Evolutionary conservation across 805 yeast genomes (phyloP).

Genomic region (Lachancea kluyveri): DNA sequence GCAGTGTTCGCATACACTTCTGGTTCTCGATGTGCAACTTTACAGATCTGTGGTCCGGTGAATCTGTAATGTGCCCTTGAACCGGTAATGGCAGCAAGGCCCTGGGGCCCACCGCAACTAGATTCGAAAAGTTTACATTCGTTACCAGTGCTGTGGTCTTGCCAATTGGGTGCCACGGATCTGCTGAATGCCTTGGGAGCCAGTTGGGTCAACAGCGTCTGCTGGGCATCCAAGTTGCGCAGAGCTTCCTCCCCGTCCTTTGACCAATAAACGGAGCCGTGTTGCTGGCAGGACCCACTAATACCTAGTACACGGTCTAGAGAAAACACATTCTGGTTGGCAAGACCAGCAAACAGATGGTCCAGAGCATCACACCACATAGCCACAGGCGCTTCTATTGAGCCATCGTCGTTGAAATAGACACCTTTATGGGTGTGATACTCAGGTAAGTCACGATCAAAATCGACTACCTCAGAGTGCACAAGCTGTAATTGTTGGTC

Average conservation of each 20-base stretch:
- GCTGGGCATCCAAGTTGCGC: conserved; percentile 28
- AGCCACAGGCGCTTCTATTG: conserved; percentile 72
- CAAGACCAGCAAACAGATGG: conserved; percentile 42
- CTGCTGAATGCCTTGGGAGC: conserved; percentile 50
- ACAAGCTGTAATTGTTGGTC: conserved; percentile 46
- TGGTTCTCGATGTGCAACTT: conserved; percentile 49
- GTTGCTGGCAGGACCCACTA: conserved; percentile 88
- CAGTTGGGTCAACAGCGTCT: conserved; percentile 42
- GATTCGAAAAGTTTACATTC: conserved; percentile 60
- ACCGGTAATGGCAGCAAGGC: conserved; percentile 66
- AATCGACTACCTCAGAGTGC: conserved; percentile 58
- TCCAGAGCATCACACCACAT: conserved; percentile 89
- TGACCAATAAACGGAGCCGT: conserved; percentile 84
- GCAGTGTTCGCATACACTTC: conserved; percentile 48
- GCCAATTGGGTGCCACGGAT: conserved; percentile 84
- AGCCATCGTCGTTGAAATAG: conserved; percentile 39
- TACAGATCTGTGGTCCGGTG: conserved; percentile 88
- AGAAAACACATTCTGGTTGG: conserved; percentile 48
- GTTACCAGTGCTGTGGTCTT: conserved; percentile 77
- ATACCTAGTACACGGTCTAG: conserved; percentile 57
- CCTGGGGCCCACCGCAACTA: conserved; percentile 50
- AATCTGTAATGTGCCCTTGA: conserved; percentile 85
- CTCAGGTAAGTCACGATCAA: conserved; percentile 55
- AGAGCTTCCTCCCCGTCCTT: conserved; percentile 39
- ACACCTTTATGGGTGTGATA: conserved; percentile 77